Base-by-base conservation (phyloP, 345 rosid species). In the Nasturtium officinale region DNA sequence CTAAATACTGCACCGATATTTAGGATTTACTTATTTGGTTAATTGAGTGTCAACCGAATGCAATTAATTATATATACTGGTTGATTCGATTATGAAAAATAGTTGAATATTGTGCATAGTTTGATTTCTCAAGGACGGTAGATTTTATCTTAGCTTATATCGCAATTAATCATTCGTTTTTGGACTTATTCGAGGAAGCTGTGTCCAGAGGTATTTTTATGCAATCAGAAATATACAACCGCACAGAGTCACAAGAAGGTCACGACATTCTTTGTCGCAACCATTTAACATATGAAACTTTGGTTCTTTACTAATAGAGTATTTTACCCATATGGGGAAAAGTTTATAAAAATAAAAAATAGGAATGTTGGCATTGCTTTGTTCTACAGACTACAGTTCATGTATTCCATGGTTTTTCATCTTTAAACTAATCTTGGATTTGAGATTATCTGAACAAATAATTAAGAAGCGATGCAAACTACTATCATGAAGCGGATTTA, bases 251-350 rank as follows among this genome's bases (percentile, higher is more conserved):
- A 69, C 76, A 77, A 77, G 72, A 64, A 56, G 72, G 37, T 70
- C 71, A 77, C 67, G 80, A 71, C 80, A 71, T 71, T 77, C 76
- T 64, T 61, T 63, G 55, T 77, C 67, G 64, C 48, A 43, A 32
- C 66, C 76, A 77, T 77, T 29, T 70, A 64, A 47, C 76, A 48
- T 38, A 57, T 38, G 61, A 20, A 38, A 42, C 55, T 62, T 69
- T 62, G 48, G 63, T 20, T 69, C 60, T 51, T 54, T 67, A 42
- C 60, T 48, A 60, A 52, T 61, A 67, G 17, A 20, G 47, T 67
- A 59, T 35, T 48, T 57, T 32, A 48, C 69, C 61, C 62, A 61
- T 51, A 20, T 21, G 16, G 53, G 13, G 3, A 37, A 51, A 12
- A 37, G n/a, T 12, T 23, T 23, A 56, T 57, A 47, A 20, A 35